phyloP scores from a whole-genome alignment of 2,329 filamentous ascomycete genomes.

The Leptographium galeiforme region DNA sequence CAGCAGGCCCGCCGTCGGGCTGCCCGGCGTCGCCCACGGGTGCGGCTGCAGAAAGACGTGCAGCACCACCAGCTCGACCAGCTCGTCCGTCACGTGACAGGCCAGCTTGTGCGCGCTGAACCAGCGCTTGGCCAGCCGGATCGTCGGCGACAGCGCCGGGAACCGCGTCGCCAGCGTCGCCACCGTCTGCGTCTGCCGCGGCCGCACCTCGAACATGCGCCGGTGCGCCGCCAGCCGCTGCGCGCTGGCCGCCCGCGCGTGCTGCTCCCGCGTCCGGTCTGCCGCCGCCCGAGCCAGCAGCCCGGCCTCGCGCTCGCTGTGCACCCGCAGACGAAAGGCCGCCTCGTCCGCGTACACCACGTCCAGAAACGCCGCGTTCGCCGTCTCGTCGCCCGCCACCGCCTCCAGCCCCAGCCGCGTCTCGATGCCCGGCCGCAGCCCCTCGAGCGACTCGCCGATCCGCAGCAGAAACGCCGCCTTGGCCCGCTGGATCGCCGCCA shows the following conservation, averaged over 20 bases:
- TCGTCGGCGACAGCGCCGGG: slow-evolving; percentile 65
- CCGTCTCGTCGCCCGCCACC: slow-evolving; percentile 41
- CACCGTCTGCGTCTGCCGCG: slow-evolving; percentile 71
- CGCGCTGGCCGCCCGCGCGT: slow-evolving; percentile 54
- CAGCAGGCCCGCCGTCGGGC: slow-evolving; percentile 65
- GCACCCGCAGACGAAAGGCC: slow-evolving; percentile 72
- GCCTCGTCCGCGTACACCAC: slow-evolving; percentile 60
- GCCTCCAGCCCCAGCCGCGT: slow-evolving; percentile 75
- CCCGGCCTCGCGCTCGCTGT: slow-evolving; percentile 74
- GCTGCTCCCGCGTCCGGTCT: slow-evolving; percentile 54
- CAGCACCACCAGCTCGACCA: slow-evolving; percentile 72
- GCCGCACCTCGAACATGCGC: slow-evolving; percentile 56
- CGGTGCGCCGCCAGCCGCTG: slow-evolving; percentile 57
- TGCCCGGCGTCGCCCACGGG: slow-evolving; percentile 68
- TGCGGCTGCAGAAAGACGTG: slow-evolving; percentile 69
- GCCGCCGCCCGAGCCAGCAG: slow-evolving; percentile 68
- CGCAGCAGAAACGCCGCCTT: slow-evolving; percentile 82
- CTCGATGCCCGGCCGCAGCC: slow-evolving; percentile 30
- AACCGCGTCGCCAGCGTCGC: slow-evolving; percentile 69
- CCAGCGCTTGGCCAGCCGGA: slow-evolving; percentile 82
- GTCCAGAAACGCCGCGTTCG: slow-evolving; percentile 75
- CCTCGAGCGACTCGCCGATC: slow-evolving; percentile 57
- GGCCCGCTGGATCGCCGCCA: slow-evolving; percentile 80
- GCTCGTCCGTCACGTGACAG: slow-evolving; percentile 61
- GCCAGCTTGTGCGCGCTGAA: slow-evolving; percentile 71